Percentiles rank a stretch among this genome's conserved stretches.
Conservation (phyloP, 139 green algal species). For the Picochlorum costavermella region DNA sequence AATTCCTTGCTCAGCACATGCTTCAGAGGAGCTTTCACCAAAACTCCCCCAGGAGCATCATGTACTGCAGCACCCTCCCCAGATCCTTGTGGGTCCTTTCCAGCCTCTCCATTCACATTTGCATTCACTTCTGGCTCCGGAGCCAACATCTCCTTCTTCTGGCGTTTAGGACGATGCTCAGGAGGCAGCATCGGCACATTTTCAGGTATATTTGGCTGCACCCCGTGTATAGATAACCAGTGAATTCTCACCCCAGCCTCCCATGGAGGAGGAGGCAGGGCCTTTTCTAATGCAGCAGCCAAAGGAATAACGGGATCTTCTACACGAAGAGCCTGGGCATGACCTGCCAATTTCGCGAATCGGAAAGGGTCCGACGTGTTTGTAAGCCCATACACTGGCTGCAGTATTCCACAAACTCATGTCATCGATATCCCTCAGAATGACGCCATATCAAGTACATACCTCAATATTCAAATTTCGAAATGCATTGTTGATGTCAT, state of each 20-base stretch:
- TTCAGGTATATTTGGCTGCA: conserved; percentile 81
- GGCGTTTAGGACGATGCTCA: background rate
- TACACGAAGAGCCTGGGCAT: conserved; percentile 67
- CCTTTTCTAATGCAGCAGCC: conserved; percentile 28
- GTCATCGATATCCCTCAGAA: too few relatives aligned
- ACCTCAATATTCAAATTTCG: conserved; percentile 35
- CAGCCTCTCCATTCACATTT: background rate
- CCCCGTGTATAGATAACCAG: conserved; percentile 85
- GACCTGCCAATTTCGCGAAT: conserved; percentile 51
- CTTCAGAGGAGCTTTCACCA: conserved; percentile 54
- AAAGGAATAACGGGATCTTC: conserved; percentile 33
- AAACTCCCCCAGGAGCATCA: conserved; percentile 16
- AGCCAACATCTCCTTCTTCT: background rate
- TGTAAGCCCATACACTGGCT: conserved; percentile 75
- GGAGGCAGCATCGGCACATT: conserved; percentile 47
- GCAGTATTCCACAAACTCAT: conserved; percentile 15
- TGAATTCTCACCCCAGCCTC: conserved; percentile 70
- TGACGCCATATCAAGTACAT: conserved; percentile 10
- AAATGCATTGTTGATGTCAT: conserved; percentile 76
- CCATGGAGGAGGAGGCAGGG: conserved; percentile 57
- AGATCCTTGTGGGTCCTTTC: background rate
- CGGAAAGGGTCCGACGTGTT: conserved; percentile 42
- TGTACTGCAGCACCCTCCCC: conserved; percentile 2
- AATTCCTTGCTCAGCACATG: conserved; percentile 74
- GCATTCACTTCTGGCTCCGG: conserved; percentile 1